Evolutionary conservation across 2,329 filamentous ascomycete species (phyloP), one percentile per base, ranked within the genome.

Genomic region (Thelonectria blattea): DNA sequence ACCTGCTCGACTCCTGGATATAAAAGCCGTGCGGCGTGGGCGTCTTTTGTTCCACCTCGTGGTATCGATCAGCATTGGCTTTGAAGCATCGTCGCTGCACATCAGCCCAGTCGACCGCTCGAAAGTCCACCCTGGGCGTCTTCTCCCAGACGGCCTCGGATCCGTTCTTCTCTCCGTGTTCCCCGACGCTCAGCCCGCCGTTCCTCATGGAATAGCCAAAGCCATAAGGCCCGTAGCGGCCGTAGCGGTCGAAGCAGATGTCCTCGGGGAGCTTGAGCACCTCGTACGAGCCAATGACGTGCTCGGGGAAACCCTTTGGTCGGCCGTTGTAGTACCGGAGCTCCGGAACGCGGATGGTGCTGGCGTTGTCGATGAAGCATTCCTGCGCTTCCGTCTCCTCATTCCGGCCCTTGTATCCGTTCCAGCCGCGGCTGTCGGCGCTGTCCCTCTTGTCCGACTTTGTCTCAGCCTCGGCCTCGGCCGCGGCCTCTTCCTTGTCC

Each of bases 171-270:
- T 97, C 91, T 20, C 92, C 92, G 69, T 93, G 88, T 75, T 96
- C 85, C 11, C 92, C 93, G n/a, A 91, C 88, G 5, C 94, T 93
- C 24, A 90, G 87, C 2, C 94, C 94, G 12, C 94, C 94, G 65
- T 84, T 87, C 59, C 88, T 87, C 34, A 84, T 80, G 32, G 90
- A 91, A 74, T 98, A 98, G 9, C 94, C 94, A 62, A 92, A 86
- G 0, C 94, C 94, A 68, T 99, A 99, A 0, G 94, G 91, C 0
- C 92, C 93, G 30, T 95, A 86, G 64, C 93, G 86, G 3, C 94
- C 94, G 73, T 91, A 96, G 2, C 95, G 85, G 68, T 99, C 95
- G 72, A 97, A 97, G 78, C 95, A 99, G 48, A 97, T 86, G 70
- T 96, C 90, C 66, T 96, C 87, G 17, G 90, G 86, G 37, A 98